Percentiles rank a stretch among this genome's conserved stretches.
phyloP scores from a whole-genome alignment of 176 grass and related monocot species.

The Bolboschoenus planiculmis region DNA sequence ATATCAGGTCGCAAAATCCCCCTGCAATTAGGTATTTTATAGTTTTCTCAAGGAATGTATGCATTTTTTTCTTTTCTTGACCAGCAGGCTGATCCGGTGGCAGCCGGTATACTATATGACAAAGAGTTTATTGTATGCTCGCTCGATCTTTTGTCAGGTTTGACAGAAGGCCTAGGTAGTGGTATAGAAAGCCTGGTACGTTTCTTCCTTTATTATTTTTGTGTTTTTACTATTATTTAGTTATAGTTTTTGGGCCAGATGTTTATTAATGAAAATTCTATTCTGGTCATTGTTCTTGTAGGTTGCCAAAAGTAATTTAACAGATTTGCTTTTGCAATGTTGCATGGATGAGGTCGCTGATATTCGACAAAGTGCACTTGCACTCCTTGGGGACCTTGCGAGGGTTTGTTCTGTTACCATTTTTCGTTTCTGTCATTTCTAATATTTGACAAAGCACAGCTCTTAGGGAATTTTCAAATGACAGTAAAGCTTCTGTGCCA shows the following conservation, averaged over 20 bases:
- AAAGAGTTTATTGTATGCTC: slow-evolving; percentile 94
- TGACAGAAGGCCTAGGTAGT: slow-evolving; percentile 66
- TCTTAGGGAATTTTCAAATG: not conserved
- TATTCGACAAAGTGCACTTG: slow-evolving; percentile 90
- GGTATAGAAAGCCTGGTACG: slow-evolving; percentile 87
- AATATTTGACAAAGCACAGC: not conserved
- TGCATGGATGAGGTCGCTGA: slow-evolving; percentile 86
- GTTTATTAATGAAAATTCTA: slow-evolving; percentile 7
- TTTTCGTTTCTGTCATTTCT: not conserved
- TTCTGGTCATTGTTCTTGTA: slow-evolving; percentile 28
- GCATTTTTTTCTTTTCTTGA: slow-evolving; percentile 26
- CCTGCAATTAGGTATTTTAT: not conserved
- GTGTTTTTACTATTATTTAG: slow-evolving; percentile 9
- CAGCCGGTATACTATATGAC: slow-evolving; percentile 72
- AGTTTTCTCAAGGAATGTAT: not conserved
- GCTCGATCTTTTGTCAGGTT: slow-evolving; percentile 79
- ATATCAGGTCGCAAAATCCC: not conserved
- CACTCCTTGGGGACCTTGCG: slow-evolving; percentile 91
- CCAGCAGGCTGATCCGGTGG: slow-evolving; percentile 64
- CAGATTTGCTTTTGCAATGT: slow-evolving; percentile 85
- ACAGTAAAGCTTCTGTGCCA: not conserved
- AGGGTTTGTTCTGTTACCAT: slow-evolving; percentile 47
- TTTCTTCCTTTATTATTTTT: slow-evolving; percentile 22
- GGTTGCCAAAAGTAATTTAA: slow-evolving; percentile 81
- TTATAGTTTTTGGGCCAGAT: not conserved